Base-by-base conservation (phyloP, 352 stramenopile species). In the Aphanomyces euteiches region DNA sequence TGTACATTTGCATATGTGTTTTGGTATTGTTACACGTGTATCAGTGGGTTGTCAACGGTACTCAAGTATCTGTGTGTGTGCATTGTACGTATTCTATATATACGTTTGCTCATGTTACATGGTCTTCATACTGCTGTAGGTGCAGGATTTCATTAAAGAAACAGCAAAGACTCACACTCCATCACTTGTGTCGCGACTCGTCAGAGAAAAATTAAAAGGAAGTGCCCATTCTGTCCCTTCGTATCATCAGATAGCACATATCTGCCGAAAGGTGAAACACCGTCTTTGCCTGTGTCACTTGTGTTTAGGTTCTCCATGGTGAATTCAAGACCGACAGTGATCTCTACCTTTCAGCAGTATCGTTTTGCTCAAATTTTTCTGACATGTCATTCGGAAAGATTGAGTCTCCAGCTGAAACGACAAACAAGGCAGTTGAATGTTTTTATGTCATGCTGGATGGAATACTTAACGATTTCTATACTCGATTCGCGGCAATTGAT, bases 361-460 rank as follows among this genome's bases (percentile, higher is more conserved):
- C 45, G 45, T 53, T 53, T 53, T 53, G 45, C 45, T 15, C 45
- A 15, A 53, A 53, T 19, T 2, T 53, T 19, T 15, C 13, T 15
- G n/a, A 53, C 45, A 19, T 53, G 1, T 53, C 45, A 19, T n/a
- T 15, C n/a, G 45, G 13, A 15, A 19, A 53, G 45, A 53, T 53
- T 53, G 13, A 2, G 13, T 53, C n/a, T n/a, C 45, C 13, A 15
- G n/a, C 45, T 53, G 45, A 15, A 19, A 19, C 45, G n/a, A 19
- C n/a, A 19, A 15, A n/a, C 13, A 53, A 53, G 13, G 13, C 45
- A n/a, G 45, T 53, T n/a, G n/a, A 53, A 53, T 53, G 45, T 19
- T 53, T 53, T 53, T 53, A 53, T n/a, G n/a, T 53, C 45, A 19
- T 53, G 13, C 45, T 53, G 45, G 45, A 53, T 19, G 13, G 45